Percentiles rank a stretch among this genome's conserved stretches.
Conservation (phyloP, 176 grass and related monocot genomes). For the Phoenix dactylifera region DNA sequence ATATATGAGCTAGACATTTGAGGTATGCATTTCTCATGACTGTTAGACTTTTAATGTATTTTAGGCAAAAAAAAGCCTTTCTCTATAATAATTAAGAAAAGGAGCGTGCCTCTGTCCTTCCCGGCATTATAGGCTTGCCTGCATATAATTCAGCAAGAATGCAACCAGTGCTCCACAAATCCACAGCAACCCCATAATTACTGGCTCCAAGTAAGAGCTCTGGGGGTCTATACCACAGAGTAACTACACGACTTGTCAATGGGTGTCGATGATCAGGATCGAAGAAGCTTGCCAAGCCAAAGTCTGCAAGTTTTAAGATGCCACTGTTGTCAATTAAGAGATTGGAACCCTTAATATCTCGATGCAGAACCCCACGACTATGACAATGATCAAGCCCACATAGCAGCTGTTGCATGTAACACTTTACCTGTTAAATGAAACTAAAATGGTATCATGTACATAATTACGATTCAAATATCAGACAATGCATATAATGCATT, state of each 20-base stretch:
- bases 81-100: neutral
- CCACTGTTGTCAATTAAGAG: conserved; percentile 91
- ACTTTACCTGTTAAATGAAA: conserved; percentile 66
- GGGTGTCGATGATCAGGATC: conserved; percentile 77
- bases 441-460: too few species aligned
- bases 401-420: conserved; percentile 98
- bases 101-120: conserved; percentile 78
- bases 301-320: conserved; percentile 96
- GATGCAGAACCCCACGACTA: conserved; percentile 75
- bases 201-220: conserved; percentile 95
- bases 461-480: too few species aligned
- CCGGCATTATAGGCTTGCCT: conserved; percentile 99
- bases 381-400: conserved; percentile 95
- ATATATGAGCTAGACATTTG: too few species aligned
- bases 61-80: too few species aligned
- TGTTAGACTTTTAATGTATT: too few species aligned
- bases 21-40: too few species aligned
- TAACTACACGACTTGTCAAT: conserved; percentile 97
- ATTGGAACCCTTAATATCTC: conserved; percentile 99
- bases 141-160: conserved; percentile 97
- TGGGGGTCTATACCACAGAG: conserved; percentile 95
- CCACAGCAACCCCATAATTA: conserved; percentile 90
- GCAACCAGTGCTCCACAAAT: conserved; percentile 97
- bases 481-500: too few species aligned
- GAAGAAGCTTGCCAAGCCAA: conserved; percentile 95